phyloP scores from a whole-genome alignment of 208 protist genomes.

The Acanthamoeba lenticulata region DNA sequence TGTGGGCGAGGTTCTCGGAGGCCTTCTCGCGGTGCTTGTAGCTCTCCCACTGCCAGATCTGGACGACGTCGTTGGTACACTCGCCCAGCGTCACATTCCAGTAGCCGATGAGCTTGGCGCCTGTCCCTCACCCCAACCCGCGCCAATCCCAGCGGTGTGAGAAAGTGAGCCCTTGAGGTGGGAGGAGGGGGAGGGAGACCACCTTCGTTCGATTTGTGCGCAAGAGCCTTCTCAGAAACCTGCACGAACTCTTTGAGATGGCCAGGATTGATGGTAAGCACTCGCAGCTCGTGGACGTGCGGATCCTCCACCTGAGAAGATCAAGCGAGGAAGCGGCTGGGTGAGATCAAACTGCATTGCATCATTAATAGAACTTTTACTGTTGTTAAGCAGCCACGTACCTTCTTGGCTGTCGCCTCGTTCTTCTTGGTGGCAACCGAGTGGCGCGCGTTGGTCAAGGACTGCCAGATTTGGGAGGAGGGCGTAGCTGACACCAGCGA shows the following conservation, averaged over 20 bases:
- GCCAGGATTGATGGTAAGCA: constrained; percentile 2
- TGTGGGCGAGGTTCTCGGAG: constrained; percentile 3
- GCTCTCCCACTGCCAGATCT: constrained; percentile 51
- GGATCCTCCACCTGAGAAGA: neutral
- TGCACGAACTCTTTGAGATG: constrained; percentile 46
- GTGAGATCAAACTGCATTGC: neutral
- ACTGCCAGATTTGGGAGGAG: neutral
- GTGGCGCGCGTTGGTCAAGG: neutral
- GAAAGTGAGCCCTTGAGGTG: neutral
- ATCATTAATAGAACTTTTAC: neutral
- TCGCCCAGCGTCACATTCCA: constrained; percentile 13
- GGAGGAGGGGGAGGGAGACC: neutral
- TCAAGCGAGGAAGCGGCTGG: too few species aligned
- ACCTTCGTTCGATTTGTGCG: constrained; percentile 27
- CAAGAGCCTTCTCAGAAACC: constrained; percentile 11
- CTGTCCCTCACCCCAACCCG: neutral
- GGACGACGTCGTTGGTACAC: constrained; percentile 16
- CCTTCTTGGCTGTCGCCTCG: neutral
- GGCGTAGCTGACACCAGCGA: neutral
- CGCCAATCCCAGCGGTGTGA: neutral
- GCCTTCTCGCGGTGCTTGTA: constrained; percentile 42
- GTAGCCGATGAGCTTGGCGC: constrained; percentile 61
- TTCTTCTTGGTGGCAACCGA: neutral
- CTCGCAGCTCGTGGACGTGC: constrained; percentile 21
- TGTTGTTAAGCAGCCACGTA: neutral